Evolutionary conservation across 306 rosid species (phyloP).

Genomic region (Erythrophleum fordii): DNA sequence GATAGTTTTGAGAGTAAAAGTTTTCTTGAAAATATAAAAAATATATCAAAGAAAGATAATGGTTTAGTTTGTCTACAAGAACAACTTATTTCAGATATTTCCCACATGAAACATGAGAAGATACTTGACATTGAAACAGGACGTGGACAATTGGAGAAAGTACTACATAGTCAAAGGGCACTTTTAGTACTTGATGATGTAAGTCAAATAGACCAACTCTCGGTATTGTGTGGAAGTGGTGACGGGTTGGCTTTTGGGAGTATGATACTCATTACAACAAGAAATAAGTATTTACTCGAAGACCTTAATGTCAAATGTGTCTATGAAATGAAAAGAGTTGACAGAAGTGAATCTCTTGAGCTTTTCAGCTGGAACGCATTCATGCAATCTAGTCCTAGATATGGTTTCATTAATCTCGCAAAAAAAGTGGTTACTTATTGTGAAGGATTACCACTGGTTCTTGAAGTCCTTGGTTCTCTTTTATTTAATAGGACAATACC

Average conservation of each 20-base stretch:
- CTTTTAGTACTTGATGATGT: neutral
- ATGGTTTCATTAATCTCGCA: neutral
- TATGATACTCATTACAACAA: neutral
- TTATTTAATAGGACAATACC: neutral
- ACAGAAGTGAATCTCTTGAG: neutral
- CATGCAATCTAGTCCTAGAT: neutral
- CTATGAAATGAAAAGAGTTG: neutral
- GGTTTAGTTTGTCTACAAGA: neutral
- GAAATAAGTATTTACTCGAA: neutral
- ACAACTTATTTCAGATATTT: neutral
- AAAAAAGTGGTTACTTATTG: neutral
- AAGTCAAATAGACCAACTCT: neutral
- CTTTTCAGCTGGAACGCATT: neutral
- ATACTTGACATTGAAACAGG: neutral
- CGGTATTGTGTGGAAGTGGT: neutral
- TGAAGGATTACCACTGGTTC: neutral
- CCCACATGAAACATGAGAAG: neutral
- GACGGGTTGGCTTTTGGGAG: neutral
- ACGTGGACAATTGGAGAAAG: neutral
- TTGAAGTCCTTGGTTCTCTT: neutral
- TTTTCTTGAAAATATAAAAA: neutral
- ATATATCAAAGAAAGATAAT: neutral
- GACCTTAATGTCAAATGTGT: neutral
- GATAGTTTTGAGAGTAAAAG: too few relatives aligned
- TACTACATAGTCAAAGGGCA: neutral